Base-by-base conservation (phyloP, 345 rosid genomes). In the Eucalyptus albens region DNA sequence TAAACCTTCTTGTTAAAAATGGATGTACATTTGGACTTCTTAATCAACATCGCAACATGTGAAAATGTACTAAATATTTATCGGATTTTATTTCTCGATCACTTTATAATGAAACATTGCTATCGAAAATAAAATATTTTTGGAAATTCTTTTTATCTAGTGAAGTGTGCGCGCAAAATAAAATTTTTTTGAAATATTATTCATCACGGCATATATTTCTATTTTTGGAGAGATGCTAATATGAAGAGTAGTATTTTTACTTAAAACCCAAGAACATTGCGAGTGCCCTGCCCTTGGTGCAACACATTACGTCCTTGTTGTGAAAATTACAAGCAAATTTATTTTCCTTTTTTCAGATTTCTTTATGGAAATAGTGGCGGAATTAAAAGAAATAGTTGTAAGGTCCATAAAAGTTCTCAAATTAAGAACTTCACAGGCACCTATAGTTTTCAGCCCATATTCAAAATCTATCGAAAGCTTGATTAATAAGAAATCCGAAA, bases 91-190 rank as follows among this genome's bases (percentile, higher is more conserved):
- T 27, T 62, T 62, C 9, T 27, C 3, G 9, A 6, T 62, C 33
- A 13, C 69, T 62, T 27, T 62, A 62, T 13, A 62, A 62, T 27
- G 69, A 59, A 59, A 26, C n/a, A 59, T 59, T 4, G 65, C 13
- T 26, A 59, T 53, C 2, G 5, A 53, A 53, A 53, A 53, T 53
- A 11, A 8, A 53, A 53, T 53, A 53, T 1, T 19, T 21, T 53
- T 53, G 59, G 59, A 53, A 53, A 19, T 53, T 53, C 9, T 53
- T 53, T 53, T 53, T 53, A 21, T 53, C 59, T 53, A 53, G 26
- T 3, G 5, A 53, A 8, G 59, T 53, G 26, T 21, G 26, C 1
- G 5, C 2, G 4, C 1, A 3, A 19, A 53, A 53, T 0, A 21
- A 19, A 0, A 0, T 53, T 53, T 8, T 53, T 53, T 21, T 19